These are phyloP conservation scores for Chenopodium berlandieri DNA, from an alignment of 148 eudicot genomes.

Conservation along the genomic window DNA sequence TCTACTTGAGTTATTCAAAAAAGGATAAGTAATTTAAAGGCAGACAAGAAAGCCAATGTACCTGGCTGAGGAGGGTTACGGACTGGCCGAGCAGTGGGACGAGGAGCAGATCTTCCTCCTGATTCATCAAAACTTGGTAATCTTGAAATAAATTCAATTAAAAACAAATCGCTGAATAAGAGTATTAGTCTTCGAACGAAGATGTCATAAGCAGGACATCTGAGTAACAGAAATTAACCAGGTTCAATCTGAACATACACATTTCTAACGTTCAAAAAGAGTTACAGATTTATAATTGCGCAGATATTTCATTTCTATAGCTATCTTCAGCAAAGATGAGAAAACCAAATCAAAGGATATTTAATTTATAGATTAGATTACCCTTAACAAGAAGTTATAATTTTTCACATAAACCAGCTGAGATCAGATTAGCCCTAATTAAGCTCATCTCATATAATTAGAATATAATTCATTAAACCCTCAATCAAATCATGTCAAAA, in stretches of 20 bases:
- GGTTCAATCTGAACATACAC: background rate
- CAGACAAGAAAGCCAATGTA: background rate
- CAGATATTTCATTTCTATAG: background rate
- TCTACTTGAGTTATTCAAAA: too few relatives aligned
- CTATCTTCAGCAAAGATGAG: background rate
- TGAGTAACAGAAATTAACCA: background rate
- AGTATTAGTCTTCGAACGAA: background rate
- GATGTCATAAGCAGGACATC: background rate
- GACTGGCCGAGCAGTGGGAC: constrained; percentile 59
- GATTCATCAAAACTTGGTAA: constrained; percentile 5
- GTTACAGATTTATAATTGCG: background rate
- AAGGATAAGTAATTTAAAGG: background rate
- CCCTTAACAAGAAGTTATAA: too few relatives aligned
- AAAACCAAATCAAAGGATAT: too few relatives aligned
- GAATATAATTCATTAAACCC: background rate
- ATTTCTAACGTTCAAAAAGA: background rate
- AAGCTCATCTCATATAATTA: background rate
- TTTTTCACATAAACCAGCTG: background rate
- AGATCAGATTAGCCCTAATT: background rate
- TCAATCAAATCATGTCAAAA: too few relatives aligned
- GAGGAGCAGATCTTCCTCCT: constrained; percentile 88
- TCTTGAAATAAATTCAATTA: too few relatives aligned
- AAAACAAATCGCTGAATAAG: background rate
- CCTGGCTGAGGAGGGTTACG: constrained; percentile 69
- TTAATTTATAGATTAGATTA: too few relatives aligned